Evolutionary conservation across 2,329 filamentous ascomycete species (phyloP).

Genomic region (Colletotrichum lentis): DNA sequence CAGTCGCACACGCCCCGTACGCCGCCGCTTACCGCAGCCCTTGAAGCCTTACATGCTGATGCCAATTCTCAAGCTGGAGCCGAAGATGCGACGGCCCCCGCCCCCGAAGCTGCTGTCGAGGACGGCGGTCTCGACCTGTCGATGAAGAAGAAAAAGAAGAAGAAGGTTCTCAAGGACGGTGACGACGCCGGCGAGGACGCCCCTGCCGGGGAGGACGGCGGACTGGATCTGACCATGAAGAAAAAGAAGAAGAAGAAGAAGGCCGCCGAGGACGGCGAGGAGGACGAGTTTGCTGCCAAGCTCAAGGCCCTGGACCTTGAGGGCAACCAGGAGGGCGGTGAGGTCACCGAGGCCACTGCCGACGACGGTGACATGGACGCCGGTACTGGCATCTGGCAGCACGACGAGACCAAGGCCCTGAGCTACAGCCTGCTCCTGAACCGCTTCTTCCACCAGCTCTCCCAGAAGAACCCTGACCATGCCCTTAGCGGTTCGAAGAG

Average conservation of each 20-base stretch:
- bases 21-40: conserved; percentile 65
- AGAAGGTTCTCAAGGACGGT: conserved; percentile 66
- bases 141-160: conserved; percentile 81
- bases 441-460: conserved; percentile 93
- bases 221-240: conserved; percentile 69
- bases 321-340: conserved; percentile 72
- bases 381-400: conserved; percentile 89
- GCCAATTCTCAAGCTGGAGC: conserved; percentile 53
- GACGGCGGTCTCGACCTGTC: conserved; percentile 62
- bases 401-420: conserved; percentile 80
- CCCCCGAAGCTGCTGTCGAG: conserved; percentile 63
- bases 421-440: conserved; percentile 84
- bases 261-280: conserved; percentile 66
- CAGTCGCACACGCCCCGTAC: conserved; percentile 79
- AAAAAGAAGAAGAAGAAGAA: conserved; percentile 85
- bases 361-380: conserved; percentile 81
- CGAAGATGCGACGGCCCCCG: conserved; percentile 48
- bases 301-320: conserved; percentile 69
- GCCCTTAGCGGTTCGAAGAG: conserved; percentile 87
- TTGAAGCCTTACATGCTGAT: conserved; percentile 63
- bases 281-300: conserved; percentile 68
- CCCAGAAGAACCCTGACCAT: conserved; percentile 96
- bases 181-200: conserved; percentile 60
- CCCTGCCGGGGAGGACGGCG: conserved; percentile 59
- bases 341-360: conserved; percentile 59